Conservation (phyloP, 108 stramenopile species). For the Conticribra weissflogii region DNA sequence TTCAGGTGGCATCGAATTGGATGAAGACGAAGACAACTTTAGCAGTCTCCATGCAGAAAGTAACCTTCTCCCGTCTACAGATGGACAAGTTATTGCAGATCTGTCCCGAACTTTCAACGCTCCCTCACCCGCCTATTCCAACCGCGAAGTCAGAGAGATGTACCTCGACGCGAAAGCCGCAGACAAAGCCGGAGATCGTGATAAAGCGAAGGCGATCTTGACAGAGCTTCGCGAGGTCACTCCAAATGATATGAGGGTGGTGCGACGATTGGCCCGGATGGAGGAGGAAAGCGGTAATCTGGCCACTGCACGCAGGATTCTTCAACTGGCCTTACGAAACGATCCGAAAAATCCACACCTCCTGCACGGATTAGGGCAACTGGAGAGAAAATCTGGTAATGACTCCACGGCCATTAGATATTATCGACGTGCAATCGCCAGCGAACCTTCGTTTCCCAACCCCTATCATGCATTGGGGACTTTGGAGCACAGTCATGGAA, state of each 20-base stretch:
- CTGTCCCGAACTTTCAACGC: conserved; percentile 59
- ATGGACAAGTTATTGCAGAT: conserved; percentile 50
- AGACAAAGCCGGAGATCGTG: conserved; percentile 71
- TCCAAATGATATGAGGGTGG: conserved; percentile 72
- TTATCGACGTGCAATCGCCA: conserved; percentile 59
- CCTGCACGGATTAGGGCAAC: conserved; percentile 73
- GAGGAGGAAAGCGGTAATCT: conserved; percentile 65
- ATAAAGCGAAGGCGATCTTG: conserved; percentile 51
- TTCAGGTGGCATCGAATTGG: conserved; percentile 23
- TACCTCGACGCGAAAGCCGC: conserved; percentile 72
- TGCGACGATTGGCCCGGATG: conserved; percentile 75
- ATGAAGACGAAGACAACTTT: conserved; percentile 22
- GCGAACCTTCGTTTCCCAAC: conserved; percentile 66
- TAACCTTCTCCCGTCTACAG: background rate
- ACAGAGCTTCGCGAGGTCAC: conserved; percentile 54
- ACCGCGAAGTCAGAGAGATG: conserved; percentile 66
- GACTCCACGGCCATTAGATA: conserved; percentile 40
- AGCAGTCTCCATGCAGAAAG: background rate
- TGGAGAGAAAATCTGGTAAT: conserved; percentile 51
- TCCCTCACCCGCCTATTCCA: conserved; percentile 58
- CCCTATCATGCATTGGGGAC: conserved; percentile 80
- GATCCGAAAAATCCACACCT: conserved; percentile 59
- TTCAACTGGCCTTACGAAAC: conserved; percentile 52
- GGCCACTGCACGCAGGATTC: conserved; percentile 40
- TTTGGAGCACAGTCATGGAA: conserved; percentile 69